Conservation (phyloP, 495 filamentous ascomycete species). For the Articulospora tetracladia region DNA sequence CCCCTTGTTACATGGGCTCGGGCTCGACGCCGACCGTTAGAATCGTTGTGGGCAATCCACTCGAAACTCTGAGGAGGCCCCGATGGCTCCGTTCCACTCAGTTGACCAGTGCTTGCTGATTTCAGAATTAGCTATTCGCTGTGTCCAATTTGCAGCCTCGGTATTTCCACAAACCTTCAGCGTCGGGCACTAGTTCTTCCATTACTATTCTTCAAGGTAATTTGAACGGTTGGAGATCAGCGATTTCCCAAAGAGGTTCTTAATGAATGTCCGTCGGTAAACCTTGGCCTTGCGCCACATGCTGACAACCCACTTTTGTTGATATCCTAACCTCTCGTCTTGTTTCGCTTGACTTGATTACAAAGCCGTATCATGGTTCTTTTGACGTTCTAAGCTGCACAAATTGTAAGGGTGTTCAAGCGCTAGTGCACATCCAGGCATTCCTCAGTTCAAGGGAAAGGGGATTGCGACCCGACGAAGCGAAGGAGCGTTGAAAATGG, state of each 20-base stretch:
- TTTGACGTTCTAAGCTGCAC: background rate
- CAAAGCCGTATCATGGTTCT: background rate
- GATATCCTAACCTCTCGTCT: background rate
- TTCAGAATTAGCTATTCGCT: background rate
- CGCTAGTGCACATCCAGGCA: background rate
- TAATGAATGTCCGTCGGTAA: background rate
- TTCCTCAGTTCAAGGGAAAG: background rate
- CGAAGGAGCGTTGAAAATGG: too few species aligned
- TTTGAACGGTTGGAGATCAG: background rate
- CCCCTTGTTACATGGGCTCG: constrained; percentile 15
- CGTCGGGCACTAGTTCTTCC: too few species aligned
- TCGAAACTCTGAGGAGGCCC: constrained; percentile 6
- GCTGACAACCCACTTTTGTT: background rate
- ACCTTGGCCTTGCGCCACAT: too few species aligned
- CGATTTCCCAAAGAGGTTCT: constrained; percentile 7
- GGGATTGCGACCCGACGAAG: too few species aligned
- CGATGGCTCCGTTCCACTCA: too few species aligned
- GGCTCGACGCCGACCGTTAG: background rate
- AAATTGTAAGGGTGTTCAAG: background rate
- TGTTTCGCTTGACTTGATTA: too few species aligned
- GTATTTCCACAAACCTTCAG: background rate
- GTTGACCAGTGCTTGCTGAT: background rate
- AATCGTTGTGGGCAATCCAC: constrained; percentile 14
- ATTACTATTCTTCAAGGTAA: too few species aligned
- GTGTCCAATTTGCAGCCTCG: background rate